Evolutionary conservation across 306 rosid species (phyloP), one percentile per base, ranked within the genome.

Genomic region (Sicyos edulis): DNA sequence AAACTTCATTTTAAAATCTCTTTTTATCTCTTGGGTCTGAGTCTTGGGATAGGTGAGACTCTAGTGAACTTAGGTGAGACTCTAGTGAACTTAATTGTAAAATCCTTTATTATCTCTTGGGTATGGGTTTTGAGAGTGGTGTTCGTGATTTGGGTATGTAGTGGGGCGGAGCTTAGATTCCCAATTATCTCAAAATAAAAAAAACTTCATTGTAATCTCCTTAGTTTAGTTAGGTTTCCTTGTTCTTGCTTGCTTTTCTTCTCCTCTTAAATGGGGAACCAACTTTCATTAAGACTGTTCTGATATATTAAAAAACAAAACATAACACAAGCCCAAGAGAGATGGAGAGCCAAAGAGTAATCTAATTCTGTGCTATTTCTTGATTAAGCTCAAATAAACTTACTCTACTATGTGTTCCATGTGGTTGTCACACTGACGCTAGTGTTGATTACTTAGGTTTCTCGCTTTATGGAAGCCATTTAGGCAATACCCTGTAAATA

Each of bases 401-500:
- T 11, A 54, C 54, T 45, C 20, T 24, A 5, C 32, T 65, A 10
- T 67, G 14, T 0, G 42, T 69, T 24, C 26, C 19, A 14, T 50
- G 34, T 3, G 53, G 15, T 2, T 49, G 53, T 4, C 55, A 9
- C 37, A 7, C 8, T 49, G n/a, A 8, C 6, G 22, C 17, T 7
- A 22, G 9, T 19, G 40, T 44, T 45, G 52, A 13, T 55, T 26
- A 19, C 20, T 15, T 10, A 16, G 24, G 32, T 68, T 55, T 42
- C 68, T 69, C 75, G 68, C 57, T 50, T 54, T 74, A 20, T 47
- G 53, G 64, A 75, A 60, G 69, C 4, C 44, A 59, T 45, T 75
- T 69, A 11, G 64, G n/a, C 14, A 40, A 52, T 67, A 71, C 17
- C 57, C 50, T 21, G 76, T 63, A 21, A 78, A 74, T 54, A 68